Base-by-base conservation (phyloP, 2,329 filamentous ascomycete species). In the Pseudogymnoascus sp. region DNA sequence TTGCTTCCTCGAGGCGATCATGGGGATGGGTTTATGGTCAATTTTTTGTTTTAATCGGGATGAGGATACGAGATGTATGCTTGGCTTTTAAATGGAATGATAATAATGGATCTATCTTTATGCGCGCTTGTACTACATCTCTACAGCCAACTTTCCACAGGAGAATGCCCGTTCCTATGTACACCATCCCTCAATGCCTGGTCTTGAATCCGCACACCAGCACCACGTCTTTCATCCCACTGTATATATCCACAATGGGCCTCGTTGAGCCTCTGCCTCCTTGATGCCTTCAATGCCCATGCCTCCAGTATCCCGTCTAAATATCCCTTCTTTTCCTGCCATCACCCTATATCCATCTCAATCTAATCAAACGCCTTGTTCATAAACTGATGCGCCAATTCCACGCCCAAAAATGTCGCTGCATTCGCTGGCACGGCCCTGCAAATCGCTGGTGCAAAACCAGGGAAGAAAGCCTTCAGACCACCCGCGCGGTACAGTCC, bases 351-450 rank as follows among this genome's bases (percentile, higher is more conserved):
- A 59, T 65, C 23, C 43, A 49, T 49, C 43, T 29, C 23, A n/a
- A 29, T 49, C 43, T 49, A 80, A 19, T 79, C 84, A 72, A 93
- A 91, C 59, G 83, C 77, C 81, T 86, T 92, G 67, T 84, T 87
- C 89, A 94, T 91, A 52, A 86, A 86, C 76, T 90, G 87, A 72
- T 94, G 90, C 45, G 90, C 90, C 74, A 93, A 75, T 78, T 94
- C 90, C 6, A 94, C 90, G 10, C 90, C 90, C 71, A 92, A 77
- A 71, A 99, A 99, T 2, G 94, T 97, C 33, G 94, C 94, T 1
- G 94, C 94, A 73, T 99, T 99, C 8, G 94, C 94, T 6, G 94
- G 94, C 45, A 97, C 92, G 4, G 94, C 94, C 76, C 94, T 86
- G 10, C 92, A 89, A 73, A 99, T 82, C 2, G 94, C 94, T 1